phyloP scores from a whole-genome alignment of 805 yeast species.

The Candida xiaguanensis region DNA sequence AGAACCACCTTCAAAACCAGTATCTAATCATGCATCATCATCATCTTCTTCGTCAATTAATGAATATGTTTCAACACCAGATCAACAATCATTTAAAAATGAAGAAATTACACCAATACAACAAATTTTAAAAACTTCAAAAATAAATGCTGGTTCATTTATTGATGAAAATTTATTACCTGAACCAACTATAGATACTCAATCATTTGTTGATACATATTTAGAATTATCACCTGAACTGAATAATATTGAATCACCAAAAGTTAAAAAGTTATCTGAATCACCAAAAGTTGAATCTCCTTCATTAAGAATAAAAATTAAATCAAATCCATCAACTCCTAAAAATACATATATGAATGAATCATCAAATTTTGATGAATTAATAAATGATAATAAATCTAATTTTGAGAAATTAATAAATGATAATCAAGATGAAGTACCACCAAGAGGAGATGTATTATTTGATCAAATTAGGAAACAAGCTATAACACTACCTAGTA shows the following conservation, averaged over 20 bases:
- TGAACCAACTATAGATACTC: constrained; percentile 8
- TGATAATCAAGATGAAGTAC: constrained; percentile 13
- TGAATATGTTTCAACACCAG: constrained; percentile 1
- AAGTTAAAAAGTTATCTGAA: not conserved
- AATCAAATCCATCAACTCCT: not conserved
- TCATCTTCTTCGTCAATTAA: not conserved
- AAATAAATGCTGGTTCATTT: not conserved
- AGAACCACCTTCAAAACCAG: constrained; percentile 4
- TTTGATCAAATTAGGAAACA: constrained; percentile 5
- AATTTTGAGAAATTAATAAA: constrained; percentile 10
- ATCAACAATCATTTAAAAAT: not conserved
- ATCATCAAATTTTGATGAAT: not conserved
- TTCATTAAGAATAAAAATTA: not conserved
- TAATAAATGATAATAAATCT: not conserved
- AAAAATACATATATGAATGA: not conserved
- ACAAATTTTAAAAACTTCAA: not conserved
- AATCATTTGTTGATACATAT: constrained; percentile 9
- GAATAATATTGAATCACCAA: not conserved
- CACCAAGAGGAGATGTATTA: constrained; percentile 13
- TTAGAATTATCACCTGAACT: constrained; percentile 4
- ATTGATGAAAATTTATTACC: constrained; percentile 7
- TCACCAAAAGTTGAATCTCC: not conserved
- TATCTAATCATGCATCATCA: not conserved
- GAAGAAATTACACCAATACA: constrained; percentile 2
- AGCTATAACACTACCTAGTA: not conserved